phyloP scores from a whole-genome alignment of 2,329 filamentous ascomycete genomes.

The Fonsecaea multimorphosa region DNA sequence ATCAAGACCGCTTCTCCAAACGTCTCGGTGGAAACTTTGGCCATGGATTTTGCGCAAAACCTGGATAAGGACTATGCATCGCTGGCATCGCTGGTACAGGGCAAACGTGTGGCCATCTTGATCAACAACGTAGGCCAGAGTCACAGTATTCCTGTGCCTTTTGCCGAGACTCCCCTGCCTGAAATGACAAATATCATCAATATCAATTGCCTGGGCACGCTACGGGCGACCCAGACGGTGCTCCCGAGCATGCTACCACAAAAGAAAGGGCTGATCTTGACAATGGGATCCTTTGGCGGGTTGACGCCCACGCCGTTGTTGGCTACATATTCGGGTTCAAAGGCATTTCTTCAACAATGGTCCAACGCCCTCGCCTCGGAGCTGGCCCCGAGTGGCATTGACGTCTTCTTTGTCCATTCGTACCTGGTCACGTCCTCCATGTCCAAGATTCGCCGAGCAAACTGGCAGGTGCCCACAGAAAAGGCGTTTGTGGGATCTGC shows the following conservation, averaged over 20 bases:
- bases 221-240: conserved; percentile 84
- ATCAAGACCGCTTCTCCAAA: conserved; percentile 72
- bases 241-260: conserved; percentile 83
- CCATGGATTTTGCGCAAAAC: conserved; percentile 86
- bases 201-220: conserved; percentile 91
- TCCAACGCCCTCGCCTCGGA: conserved; percentile 84
- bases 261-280: conserved; percentile 86
- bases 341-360: conserved; percentile 98
- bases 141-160: conserved; percentile 90
- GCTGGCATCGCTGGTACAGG: conserved; percentile 70
- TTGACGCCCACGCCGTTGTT: conserved; percentile 89
- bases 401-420: conserved; percentile 88
- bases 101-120: conserved; percentile 81
- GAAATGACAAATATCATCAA: conserved; percentile 91
- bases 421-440: conserved; percentile 96
- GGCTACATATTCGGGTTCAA: conserved; percentile 96
- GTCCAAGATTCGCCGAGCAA: conserved; percentile 89
- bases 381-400: conserved; percentile 77
- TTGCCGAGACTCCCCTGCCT: conserved; percentile 75
- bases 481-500: conserved; percentile 80
- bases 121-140: conserved; percentile 97
- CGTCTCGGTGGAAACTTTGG: conserved; percentile 75
- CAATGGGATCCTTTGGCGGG: conserved; percentile 96
- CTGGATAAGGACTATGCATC: conserved; percentile 76
- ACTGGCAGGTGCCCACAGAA: conserved; percentile 77